Conservation (phyloP, 306 rosid genomes). For the Quercus alba region DNA sequence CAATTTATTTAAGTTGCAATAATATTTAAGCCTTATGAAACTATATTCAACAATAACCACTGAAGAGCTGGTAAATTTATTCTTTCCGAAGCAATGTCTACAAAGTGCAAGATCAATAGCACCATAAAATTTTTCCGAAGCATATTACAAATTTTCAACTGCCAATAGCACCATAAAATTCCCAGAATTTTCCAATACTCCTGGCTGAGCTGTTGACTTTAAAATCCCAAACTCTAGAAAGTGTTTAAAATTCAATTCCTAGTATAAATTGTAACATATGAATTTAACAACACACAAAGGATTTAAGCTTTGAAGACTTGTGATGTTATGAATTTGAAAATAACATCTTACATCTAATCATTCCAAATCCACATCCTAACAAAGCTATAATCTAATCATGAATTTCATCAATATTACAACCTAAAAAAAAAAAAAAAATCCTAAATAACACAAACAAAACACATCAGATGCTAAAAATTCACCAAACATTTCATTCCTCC, state of each 20-base stretch:
- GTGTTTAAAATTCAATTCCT: too few relatives aligned
- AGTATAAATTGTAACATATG: too few relatives aligned
- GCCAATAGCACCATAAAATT: not conserved
- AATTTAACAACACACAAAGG: too few relatives aligned
- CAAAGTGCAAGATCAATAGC: not conserved
- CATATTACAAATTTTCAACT: not conserved
- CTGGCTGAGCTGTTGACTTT: not conserved
- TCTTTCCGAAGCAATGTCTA: not conserved
- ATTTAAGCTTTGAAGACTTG: too few relatives aligned
- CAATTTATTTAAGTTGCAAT: not conserved
- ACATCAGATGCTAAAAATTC: not conserved
- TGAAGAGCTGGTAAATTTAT: not conserved
- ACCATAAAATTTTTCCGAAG: not conserved
- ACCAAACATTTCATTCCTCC: not conserved
- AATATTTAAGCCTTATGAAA: not conserved
- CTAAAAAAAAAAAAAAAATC: not conserved
- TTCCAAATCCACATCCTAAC: too few relatives aligned
- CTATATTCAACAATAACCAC: not conserved
- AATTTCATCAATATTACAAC: too few relatives aligned
- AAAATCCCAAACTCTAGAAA: not conserved
- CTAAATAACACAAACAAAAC: not conserved
- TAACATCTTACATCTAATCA: too few relatives aligned
- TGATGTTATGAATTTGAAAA: too few relatives aligned
- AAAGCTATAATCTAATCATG: too few relatives aligned
- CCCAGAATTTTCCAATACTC: not conserved